These are phyloP conservation scores for Epichloe typhina DNA, from an alignment of 2,329 filamentous ascomycete species.

Conservation along the genomic window DNA sequence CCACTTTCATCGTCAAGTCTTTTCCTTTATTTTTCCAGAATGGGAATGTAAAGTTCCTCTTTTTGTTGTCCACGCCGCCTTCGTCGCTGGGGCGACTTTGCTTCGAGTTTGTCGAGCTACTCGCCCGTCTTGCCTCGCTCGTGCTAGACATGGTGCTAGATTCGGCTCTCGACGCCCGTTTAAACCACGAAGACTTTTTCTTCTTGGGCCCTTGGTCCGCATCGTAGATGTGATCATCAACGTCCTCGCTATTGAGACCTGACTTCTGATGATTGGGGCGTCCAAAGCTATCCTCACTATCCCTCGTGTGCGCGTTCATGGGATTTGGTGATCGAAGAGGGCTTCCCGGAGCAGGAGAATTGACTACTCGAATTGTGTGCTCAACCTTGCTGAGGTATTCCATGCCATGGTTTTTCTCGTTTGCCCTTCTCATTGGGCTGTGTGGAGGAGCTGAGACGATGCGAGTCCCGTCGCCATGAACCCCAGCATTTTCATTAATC, in stretches of 20 bases:
- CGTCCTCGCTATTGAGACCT: slow-evolving; percentile 8
- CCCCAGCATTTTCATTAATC: slow-evolving; percentile 30
- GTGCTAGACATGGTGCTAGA: slow-evolving; percentile 6
- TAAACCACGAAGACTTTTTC: slow-evolving; percentile 40
- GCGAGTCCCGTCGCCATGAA: slow-evolving; percentile 24
- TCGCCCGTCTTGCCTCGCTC: background rate
- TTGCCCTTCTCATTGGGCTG: slow-evolving; percentile 16
- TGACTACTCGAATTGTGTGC: slow-evolving; percentile 42
- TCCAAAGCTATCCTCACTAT: slow-evolving; percentile 11
- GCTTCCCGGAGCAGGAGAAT: slow-evolving; percentile 29
- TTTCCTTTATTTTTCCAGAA: slow-evolving; percentile 42
- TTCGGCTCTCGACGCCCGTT: slow-evolving; percentile 28
- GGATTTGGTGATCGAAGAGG: slow-evolving; percentile 23
- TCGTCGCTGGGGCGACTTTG: slow-evolving; percentile 9
- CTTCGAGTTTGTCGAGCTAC: slow-evolving; percentile 6
- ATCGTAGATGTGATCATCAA: slow-evolving; percentile 9
- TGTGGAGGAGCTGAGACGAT: slow-evolving; percentile 34
- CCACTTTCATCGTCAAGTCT: slow-evolving; percentile 30
- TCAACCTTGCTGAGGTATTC: slow-evolving; percentile 33
- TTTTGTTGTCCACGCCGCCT: slow-evolving; percentile 28
- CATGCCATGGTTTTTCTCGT: slow-evolving; percentile 24
- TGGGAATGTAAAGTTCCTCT: slow-evolving; percentile 38
- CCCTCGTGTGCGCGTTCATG: slow-evolving; percentile 30
- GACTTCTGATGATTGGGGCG: slow-evolving; percentile 10
- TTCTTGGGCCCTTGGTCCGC: slow-evolving; percentile 19